Conservation (phyloP, 768 basidiomycete genomes). For the Ephemerocybe angulata region DNA sequence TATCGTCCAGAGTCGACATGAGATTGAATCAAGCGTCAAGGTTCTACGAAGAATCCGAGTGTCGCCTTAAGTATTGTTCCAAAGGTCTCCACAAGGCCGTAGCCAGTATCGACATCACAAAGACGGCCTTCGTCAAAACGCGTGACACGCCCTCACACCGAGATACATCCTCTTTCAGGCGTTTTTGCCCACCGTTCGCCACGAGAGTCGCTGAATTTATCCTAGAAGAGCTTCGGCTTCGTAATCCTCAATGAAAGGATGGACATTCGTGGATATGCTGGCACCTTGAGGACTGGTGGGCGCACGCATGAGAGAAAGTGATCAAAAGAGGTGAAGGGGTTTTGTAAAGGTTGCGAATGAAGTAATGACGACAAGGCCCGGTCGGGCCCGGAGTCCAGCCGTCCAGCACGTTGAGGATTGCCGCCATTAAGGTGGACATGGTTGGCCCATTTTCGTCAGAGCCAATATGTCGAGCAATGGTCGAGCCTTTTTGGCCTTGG, state of each 20-base stretch:
- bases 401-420: no score
- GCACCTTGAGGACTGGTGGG: no score
- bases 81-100: neutral
- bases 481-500: no score
- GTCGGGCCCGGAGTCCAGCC: no score
- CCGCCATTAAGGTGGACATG: no score
- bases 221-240: neutral
- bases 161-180: slow-evolving; percentile 1
- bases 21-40: neutral
- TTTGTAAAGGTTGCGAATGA: no score
- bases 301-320: no score
- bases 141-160: neutral
- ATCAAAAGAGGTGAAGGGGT: no score
- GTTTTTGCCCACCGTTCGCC: slow-evolving; percentile 1
- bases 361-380: no score
- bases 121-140: neutral
- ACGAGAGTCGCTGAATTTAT: neutral
- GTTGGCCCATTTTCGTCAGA: no score
- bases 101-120: neutral
- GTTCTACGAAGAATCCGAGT: neutral
- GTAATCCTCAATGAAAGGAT: neutral
- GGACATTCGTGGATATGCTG: neutral
- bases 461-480: no score
- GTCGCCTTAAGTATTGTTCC: slow-evolving; percentile 1
- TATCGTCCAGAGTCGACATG: slow-evolving; percentile 29